Base-by-base conservation (phyloP, 805 yeast species). In the Kodamaea neixiangensis region DNA sequence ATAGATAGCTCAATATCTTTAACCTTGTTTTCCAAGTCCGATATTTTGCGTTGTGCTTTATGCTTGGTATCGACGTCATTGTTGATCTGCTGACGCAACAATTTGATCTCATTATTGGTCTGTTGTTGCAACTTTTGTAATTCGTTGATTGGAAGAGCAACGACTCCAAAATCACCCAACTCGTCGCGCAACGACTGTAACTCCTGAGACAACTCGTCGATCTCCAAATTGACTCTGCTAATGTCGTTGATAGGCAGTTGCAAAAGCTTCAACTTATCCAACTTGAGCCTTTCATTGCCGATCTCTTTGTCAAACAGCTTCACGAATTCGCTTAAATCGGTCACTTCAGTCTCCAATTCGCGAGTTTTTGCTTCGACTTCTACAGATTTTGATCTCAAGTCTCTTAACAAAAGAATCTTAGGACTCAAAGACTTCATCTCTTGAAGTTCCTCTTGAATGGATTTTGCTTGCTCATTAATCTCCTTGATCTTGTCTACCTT, bases 1-100 rank as follows among this genome's bases (percentile, higher is more conserved):
- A 87, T 77, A 2, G 61, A 58, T 41, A 86, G 63, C 57, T 74
- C 72, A 48, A 77, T 74, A 56, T 84, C 88, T 51, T 82, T 82
- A 11, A 83, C 65, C 33, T 66, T 65, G 31, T 69, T 75, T 51
- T 85, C 86, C 18, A 83, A 55, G 11, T 71, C 65, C 6, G 72
- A 68, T 17, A 78, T 49, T 34, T 78, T 81, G 40, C 72, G 72
- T 20, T 78, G 76, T 7, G 65, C 63, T 3, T 59, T 49, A 46
- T 82, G 86, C 55, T 77, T 77, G 6, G 72, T 71, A 18, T 78
- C 80, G 2, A 55, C 56, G 37, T 60, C 59, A 5, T 65, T 69
- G 29, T 58, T 56, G 4, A 71, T 58, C 5, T 50, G 51, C 11
- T 56, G 57, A 45, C 91, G 68, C 7, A 72, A 50, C 0, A 52